Evolutionary conservation across 257 asterid genomes (phyloP).

Genomic region (Petunia secreta): DNA sequence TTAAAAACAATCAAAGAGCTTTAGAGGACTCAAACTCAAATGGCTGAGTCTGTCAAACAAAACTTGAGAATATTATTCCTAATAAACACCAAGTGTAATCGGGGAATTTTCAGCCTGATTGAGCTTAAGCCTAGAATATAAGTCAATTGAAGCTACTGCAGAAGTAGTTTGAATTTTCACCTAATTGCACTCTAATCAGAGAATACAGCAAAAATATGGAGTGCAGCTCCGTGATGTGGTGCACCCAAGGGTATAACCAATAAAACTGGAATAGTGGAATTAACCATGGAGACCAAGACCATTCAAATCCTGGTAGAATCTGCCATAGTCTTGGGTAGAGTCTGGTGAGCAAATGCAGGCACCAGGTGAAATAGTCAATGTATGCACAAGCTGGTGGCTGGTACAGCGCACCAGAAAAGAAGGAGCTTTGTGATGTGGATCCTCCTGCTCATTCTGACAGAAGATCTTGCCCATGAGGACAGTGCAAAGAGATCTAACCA

Average conservation of each 20-base stretch:
- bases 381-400: not conserved
- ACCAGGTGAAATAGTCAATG: not conserved
- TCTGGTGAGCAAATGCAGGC: not conserved
- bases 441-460: not conserved
- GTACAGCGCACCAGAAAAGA: not conserved
- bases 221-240: not conserved
- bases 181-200: not conserved
- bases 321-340: not conserved
- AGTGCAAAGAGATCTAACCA: not conserved
- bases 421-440: not conserved
- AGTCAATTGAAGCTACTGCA: too few relatives aligned
- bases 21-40: not conserved
- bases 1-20: not conserved
- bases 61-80: not conserved
- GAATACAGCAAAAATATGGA: too few relatives aligned
- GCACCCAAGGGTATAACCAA: not conserved
- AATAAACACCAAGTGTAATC: not conserved
- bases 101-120: not conserved
- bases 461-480: conserved; percentile 4
- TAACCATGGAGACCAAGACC: too few relatives aligned
- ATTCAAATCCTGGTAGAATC: not conserved
- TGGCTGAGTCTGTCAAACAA: not conserved
- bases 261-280: not conserved
- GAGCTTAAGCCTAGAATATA: too few relatives aligned
- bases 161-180: not conserved